phyloP scores from a whole-genome alignment of 2,329 filamentous ascomycete genomes.

The Nemania sp. region DNA sequence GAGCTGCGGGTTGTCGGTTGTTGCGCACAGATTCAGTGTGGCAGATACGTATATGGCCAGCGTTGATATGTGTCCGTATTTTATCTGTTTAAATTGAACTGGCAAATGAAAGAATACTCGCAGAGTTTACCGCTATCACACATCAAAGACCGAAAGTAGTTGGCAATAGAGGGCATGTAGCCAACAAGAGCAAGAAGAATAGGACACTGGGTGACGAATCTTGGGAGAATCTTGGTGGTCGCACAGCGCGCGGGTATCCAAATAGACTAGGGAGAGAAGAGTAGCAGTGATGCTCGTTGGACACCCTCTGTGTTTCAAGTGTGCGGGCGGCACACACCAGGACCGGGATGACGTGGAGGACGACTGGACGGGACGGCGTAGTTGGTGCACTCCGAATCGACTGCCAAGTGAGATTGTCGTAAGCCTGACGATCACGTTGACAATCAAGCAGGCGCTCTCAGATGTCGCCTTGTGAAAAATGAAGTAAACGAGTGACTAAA shows the following conservation, averaged over 20 bases:
- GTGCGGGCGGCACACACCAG: conserved; percentile 33
- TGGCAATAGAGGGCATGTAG: neutral
- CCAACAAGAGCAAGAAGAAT: conserved; percentile 16
- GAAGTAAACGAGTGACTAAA: conserved; percentile 20
- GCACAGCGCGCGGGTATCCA: conserved; percentile 33
- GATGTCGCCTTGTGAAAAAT: conserved; percentile 21
- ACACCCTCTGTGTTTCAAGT: conserved; percentile 47
- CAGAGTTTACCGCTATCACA: neutral
- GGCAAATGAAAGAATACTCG: too few species aligned
- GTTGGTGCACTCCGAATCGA: conserved; percentile 26
- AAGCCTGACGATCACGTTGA: conserved; percentile 41
- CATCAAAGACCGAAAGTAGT: neutral
- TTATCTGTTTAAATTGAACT: too few species aligned
- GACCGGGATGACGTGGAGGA: conserved; percentile 30
- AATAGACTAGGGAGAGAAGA: conserved; percentile 25
- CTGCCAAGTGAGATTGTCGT: conserved; percentile 33
- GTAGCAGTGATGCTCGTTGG: conserved; percentile 32
- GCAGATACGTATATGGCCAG: neutral
- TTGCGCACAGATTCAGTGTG: conserved; percentile 13
- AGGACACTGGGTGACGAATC: conserved; percentile 25
- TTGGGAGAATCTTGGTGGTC: conserved; percentile 27
- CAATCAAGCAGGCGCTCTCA: conserved; percentile 39
- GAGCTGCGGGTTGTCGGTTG: conserved; percentile 17
- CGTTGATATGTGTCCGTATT: too few species aligned
- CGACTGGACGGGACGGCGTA: conserved; percentile 21